Percentiles rank a stretch among this genome's conserved stretches.
These are phyloP conservation scores for Poterioochromonas sp. DNA, from an alignment of 352 stramenopile genomes.

Conservation along the genomic window DNA sequence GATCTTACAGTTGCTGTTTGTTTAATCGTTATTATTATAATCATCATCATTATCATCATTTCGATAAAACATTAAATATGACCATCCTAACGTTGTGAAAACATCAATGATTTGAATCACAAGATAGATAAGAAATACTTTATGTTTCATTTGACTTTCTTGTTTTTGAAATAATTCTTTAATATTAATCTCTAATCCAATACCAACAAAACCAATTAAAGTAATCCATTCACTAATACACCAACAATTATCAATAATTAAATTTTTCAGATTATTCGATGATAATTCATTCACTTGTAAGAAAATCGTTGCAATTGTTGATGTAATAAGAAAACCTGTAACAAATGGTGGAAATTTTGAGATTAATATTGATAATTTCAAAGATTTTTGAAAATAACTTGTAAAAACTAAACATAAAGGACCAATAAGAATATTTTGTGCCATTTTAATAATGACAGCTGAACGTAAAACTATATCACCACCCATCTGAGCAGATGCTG, in stretches of 20 bases:
- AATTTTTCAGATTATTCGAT: not conserved
- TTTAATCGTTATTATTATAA: too few species aligned
- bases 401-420: not conserved
- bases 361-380: not conserved
- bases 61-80: not conserved
- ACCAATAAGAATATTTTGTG: not conserved
- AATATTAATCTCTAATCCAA: not conserved
- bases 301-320: not conserved
- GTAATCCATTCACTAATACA: not conserved
- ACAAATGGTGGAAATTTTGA: not conserved
- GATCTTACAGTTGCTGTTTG: too few species aligned
- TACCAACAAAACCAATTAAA: not conserved
- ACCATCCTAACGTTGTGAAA: not conserved
- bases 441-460: not conserved
- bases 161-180: not conserved
- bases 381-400: not conserved
- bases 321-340: not conserved
- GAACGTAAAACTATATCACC: not conserved
- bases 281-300: not conserved
- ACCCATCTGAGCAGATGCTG: not conserved
- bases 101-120: not conserved
- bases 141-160: not conserved
- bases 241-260: not conserved
- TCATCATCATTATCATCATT: not conserved
- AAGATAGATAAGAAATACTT: not conserved